These are phyloP conservation scores for Andrographis paniculata DNA, from an alignment of 305 asterid genomes.

Conservation along the genomic window DNA sequence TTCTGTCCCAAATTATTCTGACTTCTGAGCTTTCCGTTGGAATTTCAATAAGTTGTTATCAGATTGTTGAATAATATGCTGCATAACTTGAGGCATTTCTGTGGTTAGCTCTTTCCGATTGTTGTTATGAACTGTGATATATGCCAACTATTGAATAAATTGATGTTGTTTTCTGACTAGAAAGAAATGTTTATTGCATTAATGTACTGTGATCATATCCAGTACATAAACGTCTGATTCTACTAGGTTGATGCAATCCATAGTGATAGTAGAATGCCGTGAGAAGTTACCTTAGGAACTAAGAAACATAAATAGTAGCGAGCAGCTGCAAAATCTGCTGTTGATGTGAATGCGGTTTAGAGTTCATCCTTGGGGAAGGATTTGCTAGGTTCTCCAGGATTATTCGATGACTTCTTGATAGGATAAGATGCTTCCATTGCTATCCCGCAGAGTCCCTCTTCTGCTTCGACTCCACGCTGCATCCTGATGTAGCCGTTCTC, in stretches of 20 bases:
- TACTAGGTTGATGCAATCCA: neutral
- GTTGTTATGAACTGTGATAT: neutral
- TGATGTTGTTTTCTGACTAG: neutral
- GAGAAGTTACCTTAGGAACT: neutral
- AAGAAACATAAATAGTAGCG: conserved; percentile 1
- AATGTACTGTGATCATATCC: conserved; percentile 3
- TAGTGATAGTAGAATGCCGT: neutral
- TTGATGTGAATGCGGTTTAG: conserved; percentile 17
- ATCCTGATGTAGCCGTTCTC: conserved; percentile 76
- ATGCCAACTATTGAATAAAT: neutral
- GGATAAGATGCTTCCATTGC: conserved; percentile 83
- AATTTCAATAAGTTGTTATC: neutral
- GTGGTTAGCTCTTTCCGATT: neutral
- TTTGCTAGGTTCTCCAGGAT: conserved; percentile 24
- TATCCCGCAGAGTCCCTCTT: conserved; percentile 71
- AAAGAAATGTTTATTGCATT: conserved; percentile 19
- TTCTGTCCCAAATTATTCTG: neutral
- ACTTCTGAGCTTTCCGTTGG: neutral
- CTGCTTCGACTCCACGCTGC: conserved; percentile 42
- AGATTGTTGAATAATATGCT: neutral
- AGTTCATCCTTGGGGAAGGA: conserved; percentile 50
- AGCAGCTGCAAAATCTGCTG: neutral
- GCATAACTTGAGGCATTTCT: neutral
- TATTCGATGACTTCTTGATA: conserved; percentile 37
- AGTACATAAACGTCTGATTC: conserved; percentile 5